These are phyloP conservation scores for Saccharomycopsis malanga DNA, from an alignment of 805 yeast species.

Conservation along the genomic window DNA sequence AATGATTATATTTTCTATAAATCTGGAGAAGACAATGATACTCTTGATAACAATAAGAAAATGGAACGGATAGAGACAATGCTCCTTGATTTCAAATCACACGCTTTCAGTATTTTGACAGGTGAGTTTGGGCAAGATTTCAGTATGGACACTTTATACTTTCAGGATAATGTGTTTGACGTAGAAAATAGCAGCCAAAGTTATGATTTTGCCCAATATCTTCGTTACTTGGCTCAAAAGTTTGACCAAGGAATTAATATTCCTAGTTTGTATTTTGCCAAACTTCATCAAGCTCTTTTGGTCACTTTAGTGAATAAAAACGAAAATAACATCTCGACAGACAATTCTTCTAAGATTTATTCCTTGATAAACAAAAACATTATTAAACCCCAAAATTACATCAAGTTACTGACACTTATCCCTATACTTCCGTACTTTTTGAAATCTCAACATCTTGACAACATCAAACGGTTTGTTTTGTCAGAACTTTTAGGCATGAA, in stretches of 20 bases:
- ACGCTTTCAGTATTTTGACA: not conserved
- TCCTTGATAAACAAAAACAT: slow-evolving; percentile 1
- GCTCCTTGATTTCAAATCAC: not conserved
- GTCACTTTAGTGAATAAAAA: not conserved
- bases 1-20: slow-evolving; percentile 6
- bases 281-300: slow-evolving; percentile 5
- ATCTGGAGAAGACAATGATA: not conserved
- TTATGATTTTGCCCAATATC: too few relatives aligned
- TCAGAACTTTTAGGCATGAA: slow-evolving; percentile 14
- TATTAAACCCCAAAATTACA: slow-evolving; percentile 2
- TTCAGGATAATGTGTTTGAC: too few relatives aligned
- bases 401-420: slow-evolving; percentile 1
- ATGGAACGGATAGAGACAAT: slow-evolving; percentile 2
- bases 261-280: slow-evolving; percentile 11
- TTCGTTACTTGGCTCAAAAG: too few relatives aligned
- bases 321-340: not conserved
- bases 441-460: slow-evolving; percentile 4
- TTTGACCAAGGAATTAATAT: too few relatives aligned
- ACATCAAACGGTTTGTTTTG: slow-evolving; percentile 6
- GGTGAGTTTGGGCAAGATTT: not conserved
- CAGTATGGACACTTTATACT: not conserved
- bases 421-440: slow-evolving; percentile 6
- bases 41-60: not conserved
- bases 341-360: not conserved
- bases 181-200: too few relatives aligned